Conservation (phyloP, 495 filamentous ascomycete genomes). For the Penicillium daleae region DNA sequence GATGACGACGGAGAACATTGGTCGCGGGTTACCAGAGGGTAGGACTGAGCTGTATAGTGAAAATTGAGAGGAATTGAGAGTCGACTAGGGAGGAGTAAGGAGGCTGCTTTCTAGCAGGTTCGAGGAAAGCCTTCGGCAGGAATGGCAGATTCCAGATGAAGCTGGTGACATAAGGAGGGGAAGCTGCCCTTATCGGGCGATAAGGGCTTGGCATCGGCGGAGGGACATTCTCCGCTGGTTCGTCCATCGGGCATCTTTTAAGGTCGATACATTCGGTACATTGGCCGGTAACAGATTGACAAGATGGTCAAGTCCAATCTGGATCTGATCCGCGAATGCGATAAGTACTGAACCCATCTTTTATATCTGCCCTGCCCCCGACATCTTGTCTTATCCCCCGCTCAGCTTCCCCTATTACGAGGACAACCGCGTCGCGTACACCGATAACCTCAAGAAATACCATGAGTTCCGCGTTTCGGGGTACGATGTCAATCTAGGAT, state of each 20-base stretch:
- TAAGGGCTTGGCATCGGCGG: constrained; percentile 32
- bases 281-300: neutral
- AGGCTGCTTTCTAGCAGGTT: neutral
- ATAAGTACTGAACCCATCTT: constrained; percentile 55
- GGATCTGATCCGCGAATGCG: constrained; percentile 61
- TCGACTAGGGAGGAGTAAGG: neutral
- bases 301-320: constrained; percentile 55
- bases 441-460: constrained; percentile 50
- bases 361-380: constrained; percentile 13
- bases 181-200: constrained; percentile 33
- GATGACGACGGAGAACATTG: constrained; percentile 62
- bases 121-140: constrained; percentile 18
- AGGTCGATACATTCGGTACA: neutral
- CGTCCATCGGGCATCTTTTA: neutral
- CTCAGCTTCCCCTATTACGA: constrained; percentile 71
- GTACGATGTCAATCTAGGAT: constrained; percentile 61
- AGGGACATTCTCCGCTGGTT: neutral
- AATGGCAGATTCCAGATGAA: constrained; percentile 18
- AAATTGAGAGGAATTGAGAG: neutral
- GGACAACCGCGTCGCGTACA: constrained; percentile 54
- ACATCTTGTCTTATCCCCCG: constrained; percentile 13
- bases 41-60: neutral
- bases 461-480: constrained; percentile 59
- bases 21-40: constrained; percentile 11
- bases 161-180: constrained; percentile 35